Base-by-base conservation (phyloP, 331 rosid species). In the Malus hybrid region DNA sequence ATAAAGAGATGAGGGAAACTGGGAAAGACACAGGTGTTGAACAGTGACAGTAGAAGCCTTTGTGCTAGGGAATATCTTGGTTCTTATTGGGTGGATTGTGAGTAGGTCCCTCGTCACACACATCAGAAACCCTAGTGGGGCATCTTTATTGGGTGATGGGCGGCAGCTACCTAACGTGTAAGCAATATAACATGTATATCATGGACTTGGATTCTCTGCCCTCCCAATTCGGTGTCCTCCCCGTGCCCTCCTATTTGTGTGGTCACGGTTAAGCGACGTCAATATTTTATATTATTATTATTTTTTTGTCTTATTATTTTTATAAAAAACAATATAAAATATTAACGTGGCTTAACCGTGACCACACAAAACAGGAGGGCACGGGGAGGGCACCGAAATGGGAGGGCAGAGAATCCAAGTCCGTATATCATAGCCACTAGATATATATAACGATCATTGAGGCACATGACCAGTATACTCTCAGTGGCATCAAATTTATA, bases 1-100 rank as follows among this genome's bases (percentile, higher is more conserved):
- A 64, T 27, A 9, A 0, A 60, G 27, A 27, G 5, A 24, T 33
- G 22, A 15, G 15, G 4, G 29, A 5, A 71, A 2, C 54, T 59
- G 68, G 24, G 63, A 62, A 61, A 14, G 31, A 46, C 76, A 69
- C 72, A 62, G 63, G 73, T 54, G 78, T 67, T 63, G 61, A 18
- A 65, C 31, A 19, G 36, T 56, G 67, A 78, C 77, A 76, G 61
- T 44, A 62, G 75, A 73, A 80, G 78, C 61, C 80, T 72, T 80
- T 79, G 81, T n/a, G 70, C 60, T 22, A 67, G 83, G 80, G 88
- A 77, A 80, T 84, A 86, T 66, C 74, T 67, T 72, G 64, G 63
- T 81, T 84, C 78, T 76, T 32, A 88, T 85, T 82, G 86, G 84
- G 70, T 81, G 70, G 86, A 67, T 75, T 77, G 88, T 81, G 89